Base-by-base conservation (phyloP, 2,329 filamentous ascomycete species). In the Nemania sp. region DNA sequence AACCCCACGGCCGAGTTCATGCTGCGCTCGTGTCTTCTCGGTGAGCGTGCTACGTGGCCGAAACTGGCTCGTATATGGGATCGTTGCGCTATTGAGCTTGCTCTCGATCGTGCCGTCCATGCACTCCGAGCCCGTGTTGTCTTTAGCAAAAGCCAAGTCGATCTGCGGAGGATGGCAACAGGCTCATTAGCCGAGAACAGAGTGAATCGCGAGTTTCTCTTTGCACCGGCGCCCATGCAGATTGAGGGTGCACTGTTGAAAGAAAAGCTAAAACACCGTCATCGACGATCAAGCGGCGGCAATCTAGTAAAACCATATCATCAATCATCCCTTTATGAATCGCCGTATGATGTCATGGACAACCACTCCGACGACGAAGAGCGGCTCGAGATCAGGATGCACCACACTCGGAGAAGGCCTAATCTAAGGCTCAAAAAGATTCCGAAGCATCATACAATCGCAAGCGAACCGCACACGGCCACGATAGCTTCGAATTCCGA, bases 1-100 rank as follows among this genome's bases (percentile, higher is more conserved):
- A 97, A 97, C 54, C 93, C 93, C 1, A 91, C 88, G 0, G 75
- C 84, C 0, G 89, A 92, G 4, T 97, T 96, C 68, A 96, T 97
- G 90, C 71, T 87, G 5, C 81, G 88, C 41, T 87, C 89, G 7
- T 89, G 89, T 64, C 75, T 90, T 6, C 80, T 83, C 22, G 93
- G 93, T 6, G 90, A 97, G 70, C 81, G 86, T 52, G 92, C 93
- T 2, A 96, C 92, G 0, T 97, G 92, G 93, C 91, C 92, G 0
- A 92, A 92, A 68, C 75, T 97, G 8, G 88, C 88, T 59, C 84
- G 91, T 11, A 89, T 97, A 64, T 81, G 89, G 33, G 94, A 96
- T 66, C 88, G 91, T 49, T 91, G 91, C 63, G 90, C 91, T 3
- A 90, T 97, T 49, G 93, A 97, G 69, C 75, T 96, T 41, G 90